Percentiles rank a stretch among this genome's conserved stretches.
Evolutionary conservation across 2,329 filamentous ascomycete genomes (phyloP).

Genomic region (Colletotrichum lupini): DNA sequence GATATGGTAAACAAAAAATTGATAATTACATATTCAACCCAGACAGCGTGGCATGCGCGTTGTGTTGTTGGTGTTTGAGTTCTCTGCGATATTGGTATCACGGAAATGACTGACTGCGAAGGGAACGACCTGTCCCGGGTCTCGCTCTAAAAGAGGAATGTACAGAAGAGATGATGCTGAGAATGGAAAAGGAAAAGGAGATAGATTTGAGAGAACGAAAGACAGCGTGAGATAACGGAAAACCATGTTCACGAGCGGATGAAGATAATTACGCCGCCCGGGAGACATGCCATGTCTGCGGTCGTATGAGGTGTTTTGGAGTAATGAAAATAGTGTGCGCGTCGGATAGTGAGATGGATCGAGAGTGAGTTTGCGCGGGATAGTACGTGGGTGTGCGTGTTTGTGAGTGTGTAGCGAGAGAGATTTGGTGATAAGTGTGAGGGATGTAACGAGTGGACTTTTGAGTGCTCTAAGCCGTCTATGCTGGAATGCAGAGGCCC

Average conservation of each 20-base stretch:
- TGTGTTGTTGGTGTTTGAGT: slow-evolving; percentile 11
- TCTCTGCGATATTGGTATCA: slow-evolving; percentile 37
- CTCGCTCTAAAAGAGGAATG: slow-evolving; percentile 35
- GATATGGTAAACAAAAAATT: slow-evolving; percentile 19
- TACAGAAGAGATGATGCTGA: slow-evolving; percentile 35
- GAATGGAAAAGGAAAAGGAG: neutral
- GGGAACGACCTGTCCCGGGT: slow-evolving; percentile 38
- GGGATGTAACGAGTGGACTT: slow-evolving; percentile 34
- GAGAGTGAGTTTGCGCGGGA: neutral
- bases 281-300: slow-evolving; percentile 22
- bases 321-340: slow-evolving; percentile 17
- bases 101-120: slow-evolving; percentile 37
- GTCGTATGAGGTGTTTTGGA: slow-evolving; percentile 10
- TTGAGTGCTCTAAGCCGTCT: slow-evolving; percentile 37
- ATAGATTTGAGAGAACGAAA: neutral
- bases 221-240: slow-evolving; percentile 5
- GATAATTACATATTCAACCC: slow-evolving; percentile 35
- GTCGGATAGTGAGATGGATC: neutral
- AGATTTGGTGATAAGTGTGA: slow-evolving; percentile 17
- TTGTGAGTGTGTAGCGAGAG: slow-evolving; percentile 3
- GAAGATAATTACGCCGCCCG: slow-evolving; percentile 30
- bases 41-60: slow-evolving; percentile 10
- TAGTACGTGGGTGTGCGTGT: neutral
- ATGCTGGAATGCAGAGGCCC: slow-evolving; percentile 35
- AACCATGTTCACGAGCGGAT: slow-evolving; percentile 34